phyloP scores from a whole-genome alignment of 2,329 filamentous ascomycete genomes.

The Aspergillus aculeatus region DNA sequence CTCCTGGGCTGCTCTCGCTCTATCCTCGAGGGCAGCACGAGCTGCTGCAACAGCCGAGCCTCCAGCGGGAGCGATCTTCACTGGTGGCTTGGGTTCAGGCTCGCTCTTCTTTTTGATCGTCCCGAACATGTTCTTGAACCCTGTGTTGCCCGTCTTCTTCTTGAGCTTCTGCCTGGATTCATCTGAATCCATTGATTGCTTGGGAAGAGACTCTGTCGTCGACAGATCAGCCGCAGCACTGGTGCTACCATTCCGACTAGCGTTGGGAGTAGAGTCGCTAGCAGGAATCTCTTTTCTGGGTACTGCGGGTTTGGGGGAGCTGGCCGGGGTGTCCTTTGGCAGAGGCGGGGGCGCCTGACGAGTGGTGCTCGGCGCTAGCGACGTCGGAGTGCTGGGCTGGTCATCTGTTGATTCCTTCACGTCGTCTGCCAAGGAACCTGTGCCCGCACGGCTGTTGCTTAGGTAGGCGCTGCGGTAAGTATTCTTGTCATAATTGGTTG shows the following conservation, averaged over 20 bases:
- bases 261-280: constrained; percentile 9
- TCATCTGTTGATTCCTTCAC: constrained; percentile 39
- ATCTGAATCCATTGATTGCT: constrained; percentile 33
- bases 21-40: constrained; percentile 43
- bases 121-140: constrained; percentile 47
- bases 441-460: constrained; percentile 69
- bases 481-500: constrained; percentile 89
- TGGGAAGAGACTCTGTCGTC: constrained; percentile 31
- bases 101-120: constrained; percentile 42
- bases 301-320: constrained; percentile 27
- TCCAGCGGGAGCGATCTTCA: constrained; percentile 35
- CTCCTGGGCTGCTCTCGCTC: constrained; percentile 35
- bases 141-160: constrained; percentile 43
- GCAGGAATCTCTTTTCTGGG: constrained; percentile 22
- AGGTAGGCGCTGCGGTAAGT: constrained; percentile 83
- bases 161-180: constrained; percentile 44
- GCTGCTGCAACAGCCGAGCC: constrained; percentile 43
- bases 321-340: constrained; percentile 31
- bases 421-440: constrained; percentile 55
- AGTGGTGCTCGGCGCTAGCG: constrained; percentile 25
- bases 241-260: constrained; percentile 15
- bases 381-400: constrained; percentile 23
- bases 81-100: constrained; percentile 21
- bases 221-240: constrained; percentile 23
- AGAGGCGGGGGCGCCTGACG: constrained; percentile 32